Evolutionary conservation across 2,329 filamentous ascomycete genomes (phyloP), one percentile per base, ranked within the genome.

Genomic region (Pseudocercospora fijiensis): DNA sequence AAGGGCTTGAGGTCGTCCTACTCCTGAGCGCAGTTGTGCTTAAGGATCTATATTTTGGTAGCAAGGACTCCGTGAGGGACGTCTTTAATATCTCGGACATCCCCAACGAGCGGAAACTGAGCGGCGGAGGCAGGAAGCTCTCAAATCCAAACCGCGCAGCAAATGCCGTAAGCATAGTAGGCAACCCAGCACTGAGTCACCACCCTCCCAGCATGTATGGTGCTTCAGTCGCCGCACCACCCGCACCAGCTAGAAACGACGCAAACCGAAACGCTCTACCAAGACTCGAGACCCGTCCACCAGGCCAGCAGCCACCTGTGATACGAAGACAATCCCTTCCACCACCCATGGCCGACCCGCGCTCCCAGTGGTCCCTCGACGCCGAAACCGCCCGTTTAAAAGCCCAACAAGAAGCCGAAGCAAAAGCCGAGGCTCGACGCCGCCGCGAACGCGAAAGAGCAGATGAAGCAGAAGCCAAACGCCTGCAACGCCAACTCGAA

Each of bases 1-100:
- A 97, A 76, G 95, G 95, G 0, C 81, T 98, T 3, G 95, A 99
- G 75, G 85, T 98, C 0, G 88, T 93, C 1, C 78, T 98, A 22
- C 73, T 88, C 27, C 78, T 89, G 0, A 80, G 84, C 16, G 85
- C 85, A 0, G 80, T 85, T 1, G 84, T 86, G 11, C 87, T 89
- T 63, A 80, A 84, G 24, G 86, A 88, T 69, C 77, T 88, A 4
- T 88, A 83, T 75, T 87, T 87, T 70, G 67, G 67, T 28, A 67
- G 65, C 61, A 72, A 70, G 64, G 79, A 84, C 63, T 84, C 88
- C 4, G 85, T 87, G 61, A 84, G 85, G 18, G 90, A 96, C 70
- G 82, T 87, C 4, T 98, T 97, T 79, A 95, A 97, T 75, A 83
- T 92, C 41, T 79, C 82, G 9, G 83, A 85, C 57, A 67, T 76